Base-by-base conservation (phyloP, 768 basidiomycete species). In the Cystofilobasidium capitatum region DNA sequence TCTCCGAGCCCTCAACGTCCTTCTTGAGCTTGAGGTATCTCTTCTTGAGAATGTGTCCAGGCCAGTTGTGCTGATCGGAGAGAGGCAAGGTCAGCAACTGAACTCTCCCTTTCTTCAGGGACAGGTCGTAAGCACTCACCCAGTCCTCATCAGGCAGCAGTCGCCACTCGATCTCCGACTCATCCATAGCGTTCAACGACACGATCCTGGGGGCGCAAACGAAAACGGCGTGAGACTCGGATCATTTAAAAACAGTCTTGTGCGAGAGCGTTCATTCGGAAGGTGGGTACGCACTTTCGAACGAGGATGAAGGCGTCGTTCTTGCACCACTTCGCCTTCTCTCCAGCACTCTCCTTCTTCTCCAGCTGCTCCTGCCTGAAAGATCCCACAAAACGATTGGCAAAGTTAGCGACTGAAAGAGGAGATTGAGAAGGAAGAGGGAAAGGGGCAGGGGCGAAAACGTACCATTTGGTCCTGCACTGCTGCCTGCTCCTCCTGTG, bases 101-200 rank as follows among this genome's bases (percentile, higher is more conserved):
- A 33, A 29, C 14, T 39, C 22, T 37, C 40, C 26, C 12, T 7
- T 5, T 14, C 39, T 60, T 13, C 26, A 39, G 31, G 40, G 58
- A 35, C 39, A 44, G 33, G 10, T 29, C n/a, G n/a, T n/a, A 54
- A 35, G 2, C 26, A 57, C 51, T n/a, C 3, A 65, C 36, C 88
- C 88, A 90, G 66, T 85, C 80, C 20, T 83, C 74, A 74, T 91
- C 89, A 0, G 83, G 79, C 14, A 91, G 79, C 22, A 81, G 81
- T 73, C 88, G 88, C 89, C 89, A 91, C 72, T 88, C 86, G 55
- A 91, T 86, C 73, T 91, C 89, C 35, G 84, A 86, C 72, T 91
- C 89, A 72, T 90, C 85, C 51, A 82, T 81, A 62, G 90, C 86
- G 66, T 85, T 82, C 57, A 90, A 75, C 0, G 87, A 84, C 73